Percentiles rank a stretch among this genome's conserved stretches.
Conservation (phyloP, 2,329 filamentous ascomycete species). For the Diaporthe sp. region DNA sequence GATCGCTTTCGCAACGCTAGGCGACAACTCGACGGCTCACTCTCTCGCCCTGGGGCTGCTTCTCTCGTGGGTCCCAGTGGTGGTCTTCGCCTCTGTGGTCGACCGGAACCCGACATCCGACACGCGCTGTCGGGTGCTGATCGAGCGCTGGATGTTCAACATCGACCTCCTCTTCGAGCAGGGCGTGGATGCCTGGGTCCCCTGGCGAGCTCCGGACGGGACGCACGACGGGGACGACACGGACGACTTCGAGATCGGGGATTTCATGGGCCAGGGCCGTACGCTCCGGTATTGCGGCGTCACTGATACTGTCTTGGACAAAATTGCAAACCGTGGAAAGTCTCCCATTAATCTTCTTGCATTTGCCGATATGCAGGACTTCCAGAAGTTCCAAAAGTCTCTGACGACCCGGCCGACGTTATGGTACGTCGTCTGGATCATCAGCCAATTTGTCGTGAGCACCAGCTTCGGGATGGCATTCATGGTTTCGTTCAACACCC, state of each 20-base stretch:
- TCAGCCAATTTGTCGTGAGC: constrained; percentile 5
- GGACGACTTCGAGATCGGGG: not conserved
- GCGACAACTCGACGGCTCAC: constrained; percentile 1
- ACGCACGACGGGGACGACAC: constrained; percentile 8
- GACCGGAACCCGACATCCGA: constrained; percentile 14
- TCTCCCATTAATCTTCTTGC: not conserved
- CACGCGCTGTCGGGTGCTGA: not conserved
- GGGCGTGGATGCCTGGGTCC: not conserved
- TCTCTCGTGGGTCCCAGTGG: not conserved
- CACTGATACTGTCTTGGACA: constrained; percentile 4
- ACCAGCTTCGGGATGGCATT: constrained; percentile 20
- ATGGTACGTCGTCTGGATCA: constrained; percentile 6
- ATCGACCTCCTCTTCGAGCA: constrained; percentile 11
- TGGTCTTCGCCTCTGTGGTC: not conserved
- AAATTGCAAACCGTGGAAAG: not conserved
- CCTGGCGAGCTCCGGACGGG: not conserved
- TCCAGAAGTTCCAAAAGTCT: not conserved
- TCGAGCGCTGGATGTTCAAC: constrained; percentile 18
- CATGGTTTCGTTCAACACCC: constrained; percentile 22
- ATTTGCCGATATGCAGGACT: not conserved
- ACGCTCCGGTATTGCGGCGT: constrained; percentile 13
- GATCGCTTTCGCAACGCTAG: not conserved
- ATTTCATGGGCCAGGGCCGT: not conserved
- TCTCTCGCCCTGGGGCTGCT: not conserved
- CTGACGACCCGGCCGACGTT: constrained; percentile 3